Conservation (phyloP, 305 asterid species). For the Fraxinus dipetala region DNA sequence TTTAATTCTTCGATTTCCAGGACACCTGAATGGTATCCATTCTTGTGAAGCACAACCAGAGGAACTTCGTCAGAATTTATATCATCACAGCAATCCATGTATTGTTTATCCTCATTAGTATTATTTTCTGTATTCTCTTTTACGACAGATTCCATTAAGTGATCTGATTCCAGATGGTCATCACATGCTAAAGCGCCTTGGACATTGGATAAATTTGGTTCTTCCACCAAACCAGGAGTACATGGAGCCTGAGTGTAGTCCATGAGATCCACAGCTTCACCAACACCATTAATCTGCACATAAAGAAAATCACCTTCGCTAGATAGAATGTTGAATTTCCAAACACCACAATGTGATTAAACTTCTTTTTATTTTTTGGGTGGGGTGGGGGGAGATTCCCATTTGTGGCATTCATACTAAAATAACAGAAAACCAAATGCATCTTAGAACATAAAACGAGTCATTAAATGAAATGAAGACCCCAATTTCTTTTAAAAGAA, state of each 20-base stretch:
- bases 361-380: background rate
- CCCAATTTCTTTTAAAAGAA: conserved; percentile 15
- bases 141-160: conserved; percentile 38
- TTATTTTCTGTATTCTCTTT: conserved; percentile 37
- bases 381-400: background rate
- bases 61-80: conserved; percentile 34
- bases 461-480: background rate
- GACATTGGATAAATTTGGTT: conserved; percentile 67
- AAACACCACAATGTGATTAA: background rate
- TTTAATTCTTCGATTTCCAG: conserved; percentile 34
- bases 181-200: conserved; percentile 84
- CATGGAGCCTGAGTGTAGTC: conserved; percentile 90
- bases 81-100: conserved; percentile 38
- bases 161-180: conserved; percentile 74
- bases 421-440: conserved; percentile 9
- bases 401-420: background rate
- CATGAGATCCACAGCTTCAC: conserved; percentile 50
- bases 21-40: conserved; percentile 40
- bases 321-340: conserved; percentile 3
- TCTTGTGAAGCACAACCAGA: conserved; percentile 39
- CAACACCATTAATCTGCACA: conserved; percentile 51
- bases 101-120: conserved; percentile 36
- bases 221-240: conserved; percentile 88
- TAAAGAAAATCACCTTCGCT: conserved; percentile 19
- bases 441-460: conserved; percentile 1